Percentiles rank a stretch among this genome's conserved stretches.
These are phyloP conservation scores for Copromyces sp. DNA, from an alignment of 495 filamentous ascomycete genomes.

Conservation along the genomic window DNA sequence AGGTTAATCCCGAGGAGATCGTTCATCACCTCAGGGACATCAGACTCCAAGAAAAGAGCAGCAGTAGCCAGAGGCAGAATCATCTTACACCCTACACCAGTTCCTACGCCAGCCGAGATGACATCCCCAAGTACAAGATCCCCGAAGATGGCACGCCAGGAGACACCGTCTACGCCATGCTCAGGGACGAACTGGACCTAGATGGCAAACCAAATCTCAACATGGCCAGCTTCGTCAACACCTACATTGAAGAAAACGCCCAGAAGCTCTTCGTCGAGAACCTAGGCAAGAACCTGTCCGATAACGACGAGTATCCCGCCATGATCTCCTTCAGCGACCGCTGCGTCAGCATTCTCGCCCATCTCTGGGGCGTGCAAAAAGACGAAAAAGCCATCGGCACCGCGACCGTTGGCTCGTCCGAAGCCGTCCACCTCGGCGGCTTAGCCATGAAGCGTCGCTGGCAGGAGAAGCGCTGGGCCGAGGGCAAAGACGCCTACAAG, in stretches of 20 bases:
- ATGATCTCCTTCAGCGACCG: constrained; percentile 64
- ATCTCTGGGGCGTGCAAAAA: constrained; percentile 58
- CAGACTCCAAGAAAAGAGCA: constrained; percentile 25
- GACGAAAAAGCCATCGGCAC: constrained; percentile 60
- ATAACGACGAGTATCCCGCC: constrained; percentile 68
- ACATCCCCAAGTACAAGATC: constrained; percentile 60
- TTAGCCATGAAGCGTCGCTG: constrained; percentile 71
- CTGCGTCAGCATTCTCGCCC: constrained; percentile 59
- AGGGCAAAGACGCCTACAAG: constrained; percentile 49
- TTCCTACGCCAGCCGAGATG: constrained; percentile 48
- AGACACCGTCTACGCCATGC: constrained; percentile 55
- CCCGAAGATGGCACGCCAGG: constrained; percentile 51
- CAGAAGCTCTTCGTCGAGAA: constrained; percentile 59
- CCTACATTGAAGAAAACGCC: constrained; percentile 60
- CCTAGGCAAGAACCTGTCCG: constrained; percentile 55
- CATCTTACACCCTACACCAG: constrained; percentile 55
- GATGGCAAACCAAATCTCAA: constrained; percentile 67
- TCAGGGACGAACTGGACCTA: constrained; percentile 65
- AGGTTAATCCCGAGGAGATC: constrained; percentile 52
- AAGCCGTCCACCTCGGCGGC: constrained; percentile 67
- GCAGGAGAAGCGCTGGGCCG: constrained; percentile 53
- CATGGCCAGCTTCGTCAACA: constrained; percentile 61
- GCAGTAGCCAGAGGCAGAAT: constrained; percentile 3
- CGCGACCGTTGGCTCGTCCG: constrained; percentile 63
- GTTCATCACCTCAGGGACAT: constrained; percentile 42